Evolutionary conservation across 176 grass and related monocot species (phyloP).

Genomic region (Pharus latifolius): DNA sequence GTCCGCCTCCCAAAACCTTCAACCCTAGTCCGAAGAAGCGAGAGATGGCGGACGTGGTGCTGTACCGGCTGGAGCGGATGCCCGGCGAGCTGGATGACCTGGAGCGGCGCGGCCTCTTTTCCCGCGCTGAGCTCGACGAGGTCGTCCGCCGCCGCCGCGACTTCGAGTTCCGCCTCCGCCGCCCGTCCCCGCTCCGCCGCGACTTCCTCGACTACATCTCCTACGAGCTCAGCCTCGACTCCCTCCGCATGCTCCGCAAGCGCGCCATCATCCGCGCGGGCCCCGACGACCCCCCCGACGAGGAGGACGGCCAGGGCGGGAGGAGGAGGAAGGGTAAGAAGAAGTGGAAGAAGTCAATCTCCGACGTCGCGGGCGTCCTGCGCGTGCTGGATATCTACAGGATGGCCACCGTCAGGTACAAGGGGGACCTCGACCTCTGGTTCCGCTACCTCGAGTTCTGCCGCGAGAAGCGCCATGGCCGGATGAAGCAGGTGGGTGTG

Average conservation of each 20-base stretch:
- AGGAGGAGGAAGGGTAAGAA: slow-evolving; percentile 5
- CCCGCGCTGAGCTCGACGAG: slow-evolving; percentile 51
- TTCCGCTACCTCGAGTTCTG: slow-evolving; percentile 87
- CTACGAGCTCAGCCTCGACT: slow-evolving; percentile 63
- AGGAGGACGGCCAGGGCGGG: background rate
- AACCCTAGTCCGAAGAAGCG: background rate
- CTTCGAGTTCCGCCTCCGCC: slow-evolving; percentile 82
- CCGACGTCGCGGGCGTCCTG: slow-evolving; percentile 42
- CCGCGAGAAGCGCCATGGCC: slow-evolving; percentile 49
- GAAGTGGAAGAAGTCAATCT: slow-evolving; percentile 67
- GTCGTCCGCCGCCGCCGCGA: slow-evolving; percentile 69
- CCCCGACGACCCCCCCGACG: background rate
- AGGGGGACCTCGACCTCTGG: slow-evolving; percentile 89
- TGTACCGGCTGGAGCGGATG: slow-evolving; percentile 86
- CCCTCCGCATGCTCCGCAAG: slow-evolving; percentile 60
- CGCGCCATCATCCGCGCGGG: slow-evolving; percentile 45
- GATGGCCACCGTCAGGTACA: slow-evolving; percentile 60
- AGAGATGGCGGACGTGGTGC: slow-evolving; percentile 74
- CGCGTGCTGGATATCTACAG: slow-evolving; percentile 62
- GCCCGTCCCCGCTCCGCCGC: slow-evolving; percentile 56
- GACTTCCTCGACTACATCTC: slow-evolving; percentile 72
- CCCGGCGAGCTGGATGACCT: slow-evolving; percentile 81
- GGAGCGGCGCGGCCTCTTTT: slow-evolving; percentile 70
- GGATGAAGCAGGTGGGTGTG: slow-evolving; percentile 82
- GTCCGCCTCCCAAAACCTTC: background rate